These are phyloP conservation scores for Pseudogymnoascus sp. DNA, from an alignment of 2,329 filamentous ascomycete species.

Conservation along the genomic window DNA sequence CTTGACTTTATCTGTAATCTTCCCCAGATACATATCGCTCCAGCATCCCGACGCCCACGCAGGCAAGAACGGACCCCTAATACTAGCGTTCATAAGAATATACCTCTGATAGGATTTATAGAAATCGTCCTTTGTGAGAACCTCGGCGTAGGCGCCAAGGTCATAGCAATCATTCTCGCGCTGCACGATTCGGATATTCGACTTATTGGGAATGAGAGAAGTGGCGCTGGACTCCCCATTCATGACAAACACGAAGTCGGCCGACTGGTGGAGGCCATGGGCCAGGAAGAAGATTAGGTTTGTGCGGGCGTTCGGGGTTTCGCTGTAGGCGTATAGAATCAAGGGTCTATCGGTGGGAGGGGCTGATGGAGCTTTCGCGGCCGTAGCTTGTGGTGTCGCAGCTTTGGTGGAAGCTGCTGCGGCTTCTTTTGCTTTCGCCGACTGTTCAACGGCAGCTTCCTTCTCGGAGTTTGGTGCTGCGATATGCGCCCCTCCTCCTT, in stretches of 20 bases:
- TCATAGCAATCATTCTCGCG: conserved; percentile 26
- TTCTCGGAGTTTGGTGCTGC: background rate
- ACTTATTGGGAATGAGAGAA: conserved; percentile 15
- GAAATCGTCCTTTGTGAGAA: conserved; percentile 19
- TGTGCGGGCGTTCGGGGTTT: conserved; percentile 18
- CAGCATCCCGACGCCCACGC: conserved; percentile 23
- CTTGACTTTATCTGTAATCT: conserved; percentile 23
- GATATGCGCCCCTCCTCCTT: background rate
- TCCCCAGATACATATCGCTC: conserved; percentile 23
- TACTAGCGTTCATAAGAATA: conserved; percentile 26
- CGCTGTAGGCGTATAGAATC: conserved; percentile 26
- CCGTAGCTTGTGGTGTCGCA: background rate
- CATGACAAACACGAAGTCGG: conserved; percentile 26
- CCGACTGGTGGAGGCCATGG: conserved; percentile 23
- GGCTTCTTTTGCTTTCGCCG: background rate
- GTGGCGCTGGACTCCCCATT: conserved; percentile 21
- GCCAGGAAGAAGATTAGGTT: conserved; percentile 26
- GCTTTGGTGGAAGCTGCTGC: background rate
- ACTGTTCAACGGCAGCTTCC: background rate
- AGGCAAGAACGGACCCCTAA: conserved; percentile 26
- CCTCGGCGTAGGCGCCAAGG: conserved; percentile 23
- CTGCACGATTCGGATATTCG: conserved; percentile 20
- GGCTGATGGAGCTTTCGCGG: background rate
- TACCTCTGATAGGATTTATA: conserved; percentile 24
- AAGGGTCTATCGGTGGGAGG: conserved; percentile 16